A percentile compares a stretch with the other conserved stretches of the same genome.
phyloP scores from a whole-genome alignment of 140 eudicot species.

The Flaveria floridana region DNA sequence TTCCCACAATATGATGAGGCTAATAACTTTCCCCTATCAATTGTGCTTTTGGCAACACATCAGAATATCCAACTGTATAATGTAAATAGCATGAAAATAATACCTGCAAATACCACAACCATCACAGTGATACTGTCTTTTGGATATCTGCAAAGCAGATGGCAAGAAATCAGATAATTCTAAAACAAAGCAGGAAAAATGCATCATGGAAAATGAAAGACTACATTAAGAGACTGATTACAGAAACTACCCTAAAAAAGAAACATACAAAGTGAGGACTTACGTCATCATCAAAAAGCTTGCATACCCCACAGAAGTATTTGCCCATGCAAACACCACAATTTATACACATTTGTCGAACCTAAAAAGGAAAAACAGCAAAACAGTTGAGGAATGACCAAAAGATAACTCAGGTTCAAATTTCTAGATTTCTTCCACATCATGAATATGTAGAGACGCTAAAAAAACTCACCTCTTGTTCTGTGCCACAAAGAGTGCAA shows the following conservation, averaged over 20 bases:
- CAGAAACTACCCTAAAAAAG: not conserved
- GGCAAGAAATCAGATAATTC: constrained; percentile 12
- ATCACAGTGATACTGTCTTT: constrained; percentile 69
- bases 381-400: not conserved
- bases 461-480: constrained; percentile 69
- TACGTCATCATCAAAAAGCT: constrained; percentile 85
- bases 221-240: too few relatives aligned
- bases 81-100: not conserved
- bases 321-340: constrained; percentile 95
- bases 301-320: constrained; percentile 71
- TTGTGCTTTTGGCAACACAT: not conserved
- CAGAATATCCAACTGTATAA: not conserved
- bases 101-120: constrained; percentile 97
- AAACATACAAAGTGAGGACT: constrained; percentile 24
- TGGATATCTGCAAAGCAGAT: constrained; percentile 65
- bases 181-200: not conserved
- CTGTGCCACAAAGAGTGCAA: constrained; percentile 85
- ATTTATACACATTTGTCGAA: constrained; percentile 65
- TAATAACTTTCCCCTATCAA: not conserved
- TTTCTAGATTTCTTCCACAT: not conserved
- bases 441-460: constrained; percentile 7
- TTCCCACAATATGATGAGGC: constrained; percentile 2
- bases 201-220: not conserved
- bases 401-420: not conserved
- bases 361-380: constrained; percentile 42